phyloP scores from a whole-genome alignment of 2,329 filamentous ascomycete genomes.

The Graphium sp. region DNA sequence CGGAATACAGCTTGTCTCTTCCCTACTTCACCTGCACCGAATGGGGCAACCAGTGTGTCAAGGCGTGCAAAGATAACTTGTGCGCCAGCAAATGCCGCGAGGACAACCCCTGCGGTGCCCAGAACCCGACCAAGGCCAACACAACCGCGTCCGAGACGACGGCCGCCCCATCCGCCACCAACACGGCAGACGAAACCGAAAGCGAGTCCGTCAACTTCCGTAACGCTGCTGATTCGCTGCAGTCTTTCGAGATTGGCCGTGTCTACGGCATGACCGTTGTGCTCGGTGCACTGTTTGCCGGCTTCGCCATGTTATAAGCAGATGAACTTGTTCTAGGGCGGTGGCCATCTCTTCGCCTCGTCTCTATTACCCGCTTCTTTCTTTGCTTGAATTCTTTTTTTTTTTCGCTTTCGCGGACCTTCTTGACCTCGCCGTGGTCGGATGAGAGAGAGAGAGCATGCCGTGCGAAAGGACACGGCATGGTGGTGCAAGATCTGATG shows the following conservation, averaged over 20 bases:
- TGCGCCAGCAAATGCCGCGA: constrained; percentile 45
- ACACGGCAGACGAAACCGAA: constrained; percentile 4
- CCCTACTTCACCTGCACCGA: constrained; percentile 62
- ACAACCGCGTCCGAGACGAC: constrained; percentile 21
- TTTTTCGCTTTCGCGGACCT: neutral
- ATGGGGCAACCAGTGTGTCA: constrained; percentile 54
- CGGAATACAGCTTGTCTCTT: constrained; percentile 62
- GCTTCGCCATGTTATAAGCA: constrained; percentile 20
- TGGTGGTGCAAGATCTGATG: no score
- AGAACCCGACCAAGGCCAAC: constrained; percentile 44
- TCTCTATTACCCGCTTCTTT: neutral
- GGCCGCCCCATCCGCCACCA: constrained; percentile 10
- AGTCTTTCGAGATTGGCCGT: constrained; percentile 16
- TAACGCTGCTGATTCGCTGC: constrained; percentile 2
- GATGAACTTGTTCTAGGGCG: no score
- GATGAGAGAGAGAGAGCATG: no score
- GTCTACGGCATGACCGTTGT: constrained; percentile 20
- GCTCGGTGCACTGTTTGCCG: constrained; percentile 19
- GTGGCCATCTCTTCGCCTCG: neutral
- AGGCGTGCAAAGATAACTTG: constrained; percentile 35
- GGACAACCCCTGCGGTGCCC: constrained; percentile 58
- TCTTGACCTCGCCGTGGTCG: no score
- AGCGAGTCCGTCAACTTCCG: constrained; percentile 7
- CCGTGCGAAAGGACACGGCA: no score
- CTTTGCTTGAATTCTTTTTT: neutral